A percentile compares a stretch with the other conserved stretches of the same genome.
Conservation (phyloP, 495 filamentous ascomycete species). For the Aspergillus homomorphus region DNA sequence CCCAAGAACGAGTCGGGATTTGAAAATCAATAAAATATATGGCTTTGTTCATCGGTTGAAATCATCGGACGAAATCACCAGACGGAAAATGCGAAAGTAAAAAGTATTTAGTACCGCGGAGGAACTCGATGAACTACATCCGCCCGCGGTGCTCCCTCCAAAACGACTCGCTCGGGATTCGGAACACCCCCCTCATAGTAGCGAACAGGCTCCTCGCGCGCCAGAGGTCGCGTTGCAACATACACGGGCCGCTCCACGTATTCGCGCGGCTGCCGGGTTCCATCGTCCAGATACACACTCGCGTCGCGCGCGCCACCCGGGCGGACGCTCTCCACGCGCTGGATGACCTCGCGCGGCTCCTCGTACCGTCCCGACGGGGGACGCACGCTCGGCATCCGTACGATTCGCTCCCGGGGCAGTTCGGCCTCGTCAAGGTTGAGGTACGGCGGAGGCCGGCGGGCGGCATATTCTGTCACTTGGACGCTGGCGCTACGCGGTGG, state of each 20-base stretch:
- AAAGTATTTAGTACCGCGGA: conserved; percentile 25
- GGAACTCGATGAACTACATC: conserved; percentile 32
- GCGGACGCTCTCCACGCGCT: conserved; percentile 51
- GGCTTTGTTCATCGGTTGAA: background rate
- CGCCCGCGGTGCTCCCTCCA: conserved; percentile 23
- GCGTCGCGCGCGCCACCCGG: conserved; percentile 40
- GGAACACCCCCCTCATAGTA: conserved; percentile 33
- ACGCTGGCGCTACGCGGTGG: conserved; percentile 36
- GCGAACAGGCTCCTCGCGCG: conserved; percentile 29
- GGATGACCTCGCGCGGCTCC: conserved; percentile 40
- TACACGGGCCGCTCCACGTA: conserved; percentile 45
- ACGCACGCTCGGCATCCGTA: conserved; percentile 56
- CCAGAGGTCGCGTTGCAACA: conserved; percentile 24
- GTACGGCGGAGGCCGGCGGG: conserved; percentile 28
- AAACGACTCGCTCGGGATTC: conserved; percentile 30
- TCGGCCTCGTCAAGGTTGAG: conserved; percentile 42
- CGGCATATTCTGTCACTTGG: conserved; percentile 42
- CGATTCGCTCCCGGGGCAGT: conserved; percentile 49
- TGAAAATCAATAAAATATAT: background rate
- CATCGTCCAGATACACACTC: conserved; percentile 42
- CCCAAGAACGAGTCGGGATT: background rate
- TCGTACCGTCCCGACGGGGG: conserved; percentile 57
- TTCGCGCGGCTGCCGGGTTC: conserved; percentile 33
- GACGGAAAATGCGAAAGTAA: background rate
- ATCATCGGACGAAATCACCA: no score